Evolutionary conservation across 2,329 filamentous ascomycete species (phyloP).

Genomic region (Neoscytalidium dimidiatum): DNA sequence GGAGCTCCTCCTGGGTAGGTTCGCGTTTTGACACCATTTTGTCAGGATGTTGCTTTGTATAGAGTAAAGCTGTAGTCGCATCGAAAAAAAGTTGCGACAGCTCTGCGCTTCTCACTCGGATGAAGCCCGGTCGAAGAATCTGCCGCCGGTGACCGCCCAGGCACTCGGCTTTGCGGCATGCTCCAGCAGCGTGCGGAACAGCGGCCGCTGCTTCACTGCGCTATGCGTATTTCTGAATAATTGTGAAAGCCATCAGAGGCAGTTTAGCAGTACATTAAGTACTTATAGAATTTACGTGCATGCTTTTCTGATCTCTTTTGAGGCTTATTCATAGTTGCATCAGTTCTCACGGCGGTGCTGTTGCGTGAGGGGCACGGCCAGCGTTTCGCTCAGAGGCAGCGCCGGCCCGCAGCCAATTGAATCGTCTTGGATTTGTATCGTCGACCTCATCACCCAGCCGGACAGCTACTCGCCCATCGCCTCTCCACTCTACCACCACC

Average conservation of each 20-base stretch:
- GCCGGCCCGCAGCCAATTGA: neutral
- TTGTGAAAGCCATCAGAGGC: too few relatives aligned
- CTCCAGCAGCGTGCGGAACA: neutral
- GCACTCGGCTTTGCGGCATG: neutral
- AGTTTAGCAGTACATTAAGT: too few relatives aligned
- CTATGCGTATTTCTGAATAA: too few relatives aligned
- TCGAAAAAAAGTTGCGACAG: slow-evolving; percentile 22
- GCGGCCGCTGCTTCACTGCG: neutral
- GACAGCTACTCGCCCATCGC: slow-evolving; percentile 11
- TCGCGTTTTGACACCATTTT: slow-evolving; percentile 42
- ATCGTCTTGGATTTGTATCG: slow-evolving; percentile 10
- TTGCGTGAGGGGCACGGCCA: neutral
- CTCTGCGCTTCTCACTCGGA: slow-evolving; percentile 21
- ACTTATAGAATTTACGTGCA: too few relatives aligned
- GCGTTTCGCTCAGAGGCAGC: neutral
- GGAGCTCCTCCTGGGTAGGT: slow-evolving; percentile 54
- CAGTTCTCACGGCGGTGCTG: neutral
- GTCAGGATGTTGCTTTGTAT: slow-evolving; percentile 20
- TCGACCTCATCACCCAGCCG: slow-evolving; percentile 7
- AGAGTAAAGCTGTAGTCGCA: slow-evolving; percentile 21
- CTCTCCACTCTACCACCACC: slow-evolving; percentile 20
- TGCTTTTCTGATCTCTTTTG: too few relatives aligned
- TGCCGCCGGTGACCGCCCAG: slow-evolving; percentile 6
- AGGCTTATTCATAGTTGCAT: too few relatives aligned
- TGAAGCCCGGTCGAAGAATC: neutral